Conservation (phyloP, 140 eudicot genomes). For the Anethum foeniculum region DNA sequence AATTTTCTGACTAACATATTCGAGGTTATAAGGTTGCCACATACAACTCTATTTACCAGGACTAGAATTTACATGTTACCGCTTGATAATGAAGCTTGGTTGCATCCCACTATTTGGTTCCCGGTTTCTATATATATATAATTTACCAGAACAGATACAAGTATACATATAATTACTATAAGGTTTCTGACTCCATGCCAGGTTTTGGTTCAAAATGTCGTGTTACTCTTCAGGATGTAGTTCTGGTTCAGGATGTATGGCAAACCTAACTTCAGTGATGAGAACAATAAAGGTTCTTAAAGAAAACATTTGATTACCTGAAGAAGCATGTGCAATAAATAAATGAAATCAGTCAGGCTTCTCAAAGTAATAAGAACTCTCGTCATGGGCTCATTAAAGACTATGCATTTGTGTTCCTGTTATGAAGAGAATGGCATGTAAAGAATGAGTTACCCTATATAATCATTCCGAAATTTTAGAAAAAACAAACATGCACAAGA, state of each 20-base stretch:
- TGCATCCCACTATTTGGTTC: not conserved
- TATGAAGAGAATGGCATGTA: conserved; percentile 14
- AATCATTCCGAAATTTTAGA: not conserved
- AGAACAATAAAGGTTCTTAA: not conserved
- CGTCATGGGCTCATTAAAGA: conserved; percentile 44
- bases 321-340: conserved; percentile 64
- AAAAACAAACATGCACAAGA: not conserved
- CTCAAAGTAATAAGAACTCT: conserved; percentile 45
- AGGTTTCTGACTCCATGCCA: not conserved
- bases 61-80: not conserved
- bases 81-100: not conserved
- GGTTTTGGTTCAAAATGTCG: not conserved
- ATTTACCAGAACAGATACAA: not conserved
- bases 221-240: not conserved
- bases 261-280: not conserved
- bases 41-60: not conserved
- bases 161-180: not conserved
- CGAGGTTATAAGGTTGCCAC: not conserved
- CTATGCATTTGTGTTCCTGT: conserved; percentile 63
- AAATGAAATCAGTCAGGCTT: conserved; percentile 67
- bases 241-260: not conserved
- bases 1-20: not conserved
- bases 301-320: conserved; percentile 41
- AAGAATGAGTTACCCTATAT: not conserved
- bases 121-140: not conserved